Evolutionary conservation across 371 early-diverging fungal species (phyloP).

Genomic region (Rhizomucor miehei): DNA sequence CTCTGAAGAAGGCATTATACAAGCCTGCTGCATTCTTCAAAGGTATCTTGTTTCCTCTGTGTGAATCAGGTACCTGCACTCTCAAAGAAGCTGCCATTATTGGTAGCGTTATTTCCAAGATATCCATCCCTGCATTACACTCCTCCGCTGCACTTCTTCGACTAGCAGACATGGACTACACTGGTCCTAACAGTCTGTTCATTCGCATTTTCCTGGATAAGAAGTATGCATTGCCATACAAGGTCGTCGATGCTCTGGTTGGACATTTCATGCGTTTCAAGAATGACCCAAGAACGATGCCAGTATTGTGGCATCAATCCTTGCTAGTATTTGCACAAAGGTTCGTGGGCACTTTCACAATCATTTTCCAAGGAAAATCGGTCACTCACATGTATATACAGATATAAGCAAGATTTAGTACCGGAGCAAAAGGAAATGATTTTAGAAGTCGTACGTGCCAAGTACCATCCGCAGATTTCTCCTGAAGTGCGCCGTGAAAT

Average conservation of each 20-base stretch:
- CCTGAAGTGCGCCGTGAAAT: conserved; percentile 93
- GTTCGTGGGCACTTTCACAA: conserved; percentile 13
- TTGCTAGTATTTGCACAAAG: conserved; percentile 93
- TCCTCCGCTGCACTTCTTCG: conserved; percentile 92
- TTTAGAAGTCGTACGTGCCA: conserved; percentile 74
- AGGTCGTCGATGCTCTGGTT: conserved; percentile 93
- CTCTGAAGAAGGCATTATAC: conserved; percentile 94
- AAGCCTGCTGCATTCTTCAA: conserved; percentile 98
- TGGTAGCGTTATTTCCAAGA: conserved; percentile 87
- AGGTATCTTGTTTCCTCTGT: conserved; percentile 95
- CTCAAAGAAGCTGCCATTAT: conserved; percentile 96
- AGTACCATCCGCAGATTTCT: conserved; percentile 81
- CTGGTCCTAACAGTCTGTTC: conserved; percentile 92
- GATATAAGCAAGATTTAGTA: conserved; percentile 93
- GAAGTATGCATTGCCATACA: conserved; percentile 97
- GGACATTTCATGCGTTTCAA: conserved; percentile 92
- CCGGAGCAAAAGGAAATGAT: conserved; percentile 92
- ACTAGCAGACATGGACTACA: conserved; percentile 96
- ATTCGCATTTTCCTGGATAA: conserved; percentile 96
- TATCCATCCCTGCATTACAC: conserved; percentile 93
- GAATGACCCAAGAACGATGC: conserved; percentile 78
- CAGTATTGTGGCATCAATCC: conserved; percentile 97
- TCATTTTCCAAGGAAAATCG: neutral
- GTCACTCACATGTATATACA: conserved; percentile 10
- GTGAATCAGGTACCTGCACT: conserved; percentile 93